phyloP scores from a whole-genome alignment of 202 grass and related monocot species.

The Schoenoplectus triqueter region DNA sequence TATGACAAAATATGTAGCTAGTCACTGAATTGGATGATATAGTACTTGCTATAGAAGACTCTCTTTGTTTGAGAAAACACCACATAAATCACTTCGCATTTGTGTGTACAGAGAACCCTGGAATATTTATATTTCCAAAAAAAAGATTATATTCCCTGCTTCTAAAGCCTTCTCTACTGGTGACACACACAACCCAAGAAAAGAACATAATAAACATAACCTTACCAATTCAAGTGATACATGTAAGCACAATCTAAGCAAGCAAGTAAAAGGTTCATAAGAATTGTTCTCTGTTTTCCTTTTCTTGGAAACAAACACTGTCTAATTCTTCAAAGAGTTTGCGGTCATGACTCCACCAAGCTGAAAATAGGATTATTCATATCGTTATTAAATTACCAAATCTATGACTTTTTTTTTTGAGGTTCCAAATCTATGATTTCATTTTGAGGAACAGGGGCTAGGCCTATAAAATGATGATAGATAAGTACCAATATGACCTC shows the following conservation, averaged over 20 bases:
- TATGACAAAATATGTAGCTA: conserved; percentile 11
- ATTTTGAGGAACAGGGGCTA: conserved; percentile 11
- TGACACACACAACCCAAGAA: conserved; percentile 29
- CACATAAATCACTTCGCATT: background rate
- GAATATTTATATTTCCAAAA: conserved; percentile 17
- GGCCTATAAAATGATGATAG: conserved; percentile 23
- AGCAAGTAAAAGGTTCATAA: conserved; percentile 26
- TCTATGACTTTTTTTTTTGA: conserved; percentile 32
- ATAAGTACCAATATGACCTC: conserved; percentile 36
- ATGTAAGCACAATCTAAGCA: conserved; percentile 41
- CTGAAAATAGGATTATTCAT: conserved; percentile 24
- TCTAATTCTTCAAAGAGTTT: conserved; percentile 25
- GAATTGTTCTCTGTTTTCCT: conserved; percentile 17
- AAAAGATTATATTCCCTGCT: conserved; percentile 39
- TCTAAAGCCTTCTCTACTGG: conserved; percentile 38
- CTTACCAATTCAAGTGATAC: conserved; percentile 28
- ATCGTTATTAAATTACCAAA: conserved; percentile 40
- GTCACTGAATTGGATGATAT: background rate
- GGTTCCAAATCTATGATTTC: too few species aligned
- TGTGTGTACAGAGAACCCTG: background rate
- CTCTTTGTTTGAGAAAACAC: background rate
- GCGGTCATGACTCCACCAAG: background rate
- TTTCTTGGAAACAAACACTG: conserved; percentile 33
- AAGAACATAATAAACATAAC: conserved; percentile 34
- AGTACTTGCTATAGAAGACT: background rate